Evolutionary conservation across 495 filamentous ascomycete genomes (phyloP), one percentile per base, ranked within the genome.

Genomic region (Penicillium paradoxum): DNA sequence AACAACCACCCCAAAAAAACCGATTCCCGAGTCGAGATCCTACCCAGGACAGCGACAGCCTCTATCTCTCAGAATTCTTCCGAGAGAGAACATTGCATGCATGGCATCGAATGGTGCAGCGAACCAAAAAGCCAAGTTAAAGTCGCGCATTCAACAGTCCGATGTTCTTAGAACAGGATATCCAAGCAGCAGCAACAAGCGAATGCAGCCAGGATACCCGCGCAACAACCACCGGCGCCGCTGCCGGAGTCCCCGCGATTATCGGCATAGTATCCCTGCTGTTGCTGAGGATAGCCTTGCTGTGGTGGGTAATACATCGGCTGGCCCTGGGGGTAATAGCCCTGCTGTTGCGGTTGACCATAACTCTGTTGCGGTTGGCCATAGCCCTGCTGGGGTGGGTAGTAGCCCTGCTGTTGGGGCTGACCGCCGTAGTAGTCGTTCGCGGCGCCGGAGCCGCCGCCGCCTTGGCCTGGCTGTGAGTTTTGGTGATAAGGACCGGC

Each of bases 161-260:
- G 15, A 17, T 4, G 25, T 3, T 4, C 2, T 54, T 73, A 81
- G 49, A 80, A 75, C 30, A 81, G 53, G 41, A 79, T 72, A 67
- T 81, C 78, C 69, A 79, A 73, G 56, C 77, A 80, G 57, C 78
- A 81, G 55, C 78, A 81, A 49, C 77, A 78, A 9, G 77, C 77
- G 36, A 79, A 29, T 14, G 70, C 74, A 40, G 73, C 76, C 61
- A 78, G 58, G 9, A 79, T 62, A 58, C 73, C 77, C 0, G 76
- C 73, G 24, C 76, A 76, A 15, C 78, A 57, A 2, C 77, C 78
- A 7, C 69, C 73, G 6, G 65, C 64, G 2, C 58, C 54, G 17
- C 63, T 53, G 14, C 70, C 51, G 4, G 34, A 25, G 49, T 52
- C 39, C 17, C 72, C 55, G 7, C 67, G 60, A 18, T 69, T 59